Evolutionary conservation across 352 stramenopile species (phyloP).

Genomic region (Phytophthora vignae): DNA sequence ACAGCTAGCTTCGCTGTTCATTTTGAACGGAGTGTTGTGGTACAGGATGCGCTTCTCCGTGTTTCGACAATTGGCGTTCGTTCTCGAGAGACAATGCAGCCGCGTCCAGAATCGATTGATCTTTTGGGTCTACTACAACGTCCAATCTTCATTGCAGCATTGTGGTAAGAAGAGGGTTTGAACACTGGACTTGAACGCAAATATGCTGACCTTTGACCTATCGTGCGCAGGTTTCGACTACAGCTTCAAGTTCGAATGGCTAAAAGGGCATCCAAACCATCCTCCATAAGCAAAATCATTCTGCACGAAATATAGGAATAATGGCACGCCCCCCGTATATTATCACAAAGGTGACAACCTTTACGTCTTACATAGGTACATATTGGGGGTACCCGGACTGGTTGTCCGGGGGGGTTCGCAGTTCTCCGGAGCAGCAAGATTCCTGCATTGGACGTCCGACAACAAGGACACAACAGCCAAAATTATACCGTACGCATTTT

Average conservation of each 20-base stretch:
- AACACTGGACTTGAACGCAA: background rate
- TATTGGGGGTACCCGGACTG: too few relatives aligned
- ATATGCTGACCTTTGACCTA: background rate
- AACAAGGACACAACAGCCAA: too few relatives aligned
- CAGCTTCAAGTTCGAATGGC: constrained; percentile 27
- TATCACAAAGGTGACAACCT: too few relatives aligned
- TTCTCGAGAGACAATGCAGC: constrained; percentile 38
- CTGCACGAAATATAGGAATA: background rate
- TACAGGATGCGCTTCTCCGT: constrained; percentile 32
- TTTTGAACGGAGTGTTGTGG: constrained; percentile 27
- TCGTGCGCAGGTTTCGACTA: background rate
- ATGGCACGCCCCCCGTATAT: too few relatives aligned
- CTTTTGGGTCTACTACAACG: constrained; percentile 45
- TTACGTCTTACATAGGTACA: too few relatives aligned
- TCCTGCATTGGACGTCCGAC: too few relatives aligned
- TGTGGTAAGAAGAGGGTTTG: constrained; percentile 19
- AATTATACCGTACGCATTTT: too few relatives aligned
- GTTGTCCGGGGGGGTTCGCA: too few relatives aligned
- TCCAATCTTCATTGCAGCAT: constrained; percentile 37
- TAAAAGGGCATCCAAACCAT: constrained; percentile 1
- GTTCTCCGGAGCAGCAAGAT: too few relatives aligned
- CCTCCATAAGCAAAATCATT: background rate
- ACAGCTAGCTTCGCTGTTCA: constrained; percentile 44
- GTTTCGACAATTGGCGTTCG: constrained; percentile 44
- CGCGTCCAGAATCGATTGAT: constrained; percentile 43